Base-by-base conservation (phyloP, 345 rosid genomes). In the Turritis glabra region DNA sequence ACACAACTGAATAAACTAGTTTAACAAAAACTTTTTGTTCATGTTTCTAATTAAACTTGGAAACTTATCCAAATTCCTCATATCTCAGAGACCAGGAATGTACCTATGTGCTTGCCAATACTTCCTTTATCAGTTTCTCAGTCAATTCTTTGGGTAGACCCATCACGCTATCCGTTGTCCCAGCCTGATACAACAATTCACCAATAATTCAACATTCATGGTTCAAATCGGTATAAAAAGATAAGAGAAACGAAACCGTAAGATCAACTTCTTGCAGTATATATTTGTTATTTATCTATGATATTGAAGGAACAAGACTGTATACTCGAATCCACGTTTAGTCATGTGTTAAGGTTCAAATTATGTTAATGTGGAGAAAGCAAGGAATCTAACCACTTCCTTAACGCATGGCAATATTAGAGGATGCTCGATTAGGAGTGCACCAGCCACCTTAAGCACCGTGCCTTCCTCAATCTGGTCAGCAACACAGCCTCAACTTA, bases 141-240 rank as follows among this genome's bases (percentile, higher is more conserved):
- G 91, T 82, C 21, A 88, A 84, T 55, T 84, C 86, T 84, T 85
- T 91, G 1, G 98, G 88, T 27, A 93, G 93, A 78, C 96, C 96
- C 97, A 89, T 93, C 80, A 93, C 93, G 11, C 98, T 91, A 78
- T 93, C 98, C 1, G 87, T 89, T 33, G 94, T 87, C 68, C 98
- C 97, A 25, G 83, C 86, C 97, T 93, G 94, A 73, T 81, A 33
- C 65, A 51, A 43, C 29, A 70, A 48, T 10, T 64, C 15, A 46
- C 2, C 19, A 2, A 33, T 6, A 3, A 12, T 1, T 62, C 47
- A 57, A 58, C 13, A 38, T 33, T 18, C 58, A 69, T 67, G 18
- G 18, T 44, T 59, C 69, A n/a, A 64, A 72, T 2, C 18, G 1
- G 11, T 67, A 35, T 50, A 1, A 46, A 58, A 53, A 27, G 3